A percentile compares a stretch with the other conserved stretches of the same genome.
Evolutionary conservation across 352 stramenopile genomes (phyloP).

Genomic region (Pythium rhizo-oryzae): DNA sequence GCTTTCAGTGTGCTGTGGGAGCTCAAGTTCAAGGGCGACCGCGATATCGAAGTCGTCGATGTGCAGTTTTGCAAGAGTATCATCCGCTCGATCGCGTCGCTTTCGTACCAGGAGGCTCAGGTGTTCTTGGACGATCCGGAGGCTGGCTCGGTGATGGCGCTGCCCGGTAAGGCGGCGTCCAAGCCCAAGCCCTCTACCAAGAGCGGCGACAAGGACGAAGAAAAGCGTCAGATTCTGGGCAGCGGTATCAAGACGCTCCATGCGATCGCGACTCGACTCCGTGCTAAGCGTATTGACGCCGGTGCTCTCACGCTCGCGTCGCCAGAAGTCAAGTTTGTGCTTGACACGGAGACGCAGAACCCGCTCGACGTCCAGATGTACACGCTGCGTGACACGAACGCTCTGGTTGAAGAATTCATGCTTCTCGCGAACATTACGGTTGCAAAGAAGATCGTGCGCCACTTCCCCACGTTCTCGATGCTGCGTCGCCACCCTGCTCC

Average conservation of each 20-base stretch:
- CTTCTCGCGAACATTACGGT: constrained; percentile 99
- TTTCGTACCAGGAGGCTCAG: constrained; percentile 98
- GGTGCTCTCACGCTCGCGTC: constrained; percentile 97
- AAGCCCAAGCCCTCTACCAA: constrained; percentile 15
- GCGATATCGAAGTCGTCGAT: constrained; percentile 91
- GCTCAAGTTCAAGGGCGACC: constrained; percentile 58
- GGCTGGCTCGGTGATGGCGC: constrained; percentile 48
- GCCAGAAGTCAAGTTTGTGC: constrained; percentile 95
- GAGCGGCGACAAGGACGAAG: constrained; percentile 35
- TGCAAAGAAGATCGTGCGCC: constrained; percentile 93
- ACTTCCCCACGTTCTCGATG: constrained; percentile 96
- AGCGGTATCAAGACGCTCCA: constrained; percentile 92
- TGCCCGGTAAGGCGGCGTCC: constrained; percentile 20
- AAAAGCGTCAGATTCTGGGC: constrained; percentile 61
- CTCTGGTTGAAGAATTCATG: constrained; percentile 99
- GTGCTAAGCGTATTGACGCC: constrained; percentile 93
- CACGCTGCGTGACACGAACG: constrained; percentile 94
- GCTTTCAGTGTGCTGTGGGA: constrained; percentile 85
- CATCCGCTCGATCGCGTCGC: constrained; percentile 95
- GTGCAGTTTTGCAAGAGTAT: constrained; percentile 98
- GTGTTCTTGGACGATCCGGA: constrained; percentile 92
- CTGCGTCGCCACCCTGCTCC: constrained; percentile 95
- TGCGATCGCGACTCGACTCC: constrained; percentile 90
- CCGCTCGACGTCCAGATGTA: constrained; percentile 98
- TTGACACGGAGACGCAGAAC: constrained; percentile 99